Evolutionary conservation across 176 grass and related monocot species (phyloP).

Genomic region (Otatea glauca): DNA sequence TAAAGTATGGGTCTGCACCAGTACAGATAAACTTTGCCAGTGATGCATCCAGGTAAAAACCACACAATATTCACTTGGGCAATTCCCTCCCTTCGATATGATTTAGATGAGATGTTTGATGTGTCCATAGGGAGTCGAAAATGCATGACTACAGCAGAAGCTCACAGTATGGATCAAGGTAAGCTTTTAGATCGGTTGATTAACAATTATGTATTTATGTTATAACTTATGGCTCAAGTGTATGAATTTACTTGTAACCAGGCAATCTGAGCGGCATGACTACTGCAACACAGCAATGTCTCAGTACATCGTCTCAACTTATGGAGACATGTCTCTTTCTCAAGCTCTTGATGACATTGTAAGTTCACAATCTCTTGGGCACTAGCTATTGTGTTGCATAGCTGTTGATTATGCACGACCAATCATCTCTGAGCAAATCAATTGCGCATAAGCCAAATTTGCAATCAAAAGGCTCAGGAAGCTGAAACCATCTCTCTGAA

Average conservation of each 20-base stretch:
- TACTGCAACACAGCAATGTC: slow-evolving; percentile 25
- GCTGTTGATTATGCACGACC: not conserved
- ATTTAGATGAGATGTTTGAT: slow-evolving; percentile 25
- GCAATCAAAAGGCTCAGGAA: not conserved
- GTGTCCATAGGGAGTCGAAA: not conserved
- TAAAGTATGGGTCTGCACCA: slow-evolving; percentile 58
- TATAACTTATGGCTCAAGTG: not conserved
- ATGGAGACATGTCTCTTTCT: slow-evolving; percentile 56
- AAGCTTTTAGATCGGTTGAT: not conserved
- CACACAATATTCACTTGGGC: slow-evolving; percentile 3
- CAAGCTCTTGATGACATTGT: slow-evolving; percentile 53
- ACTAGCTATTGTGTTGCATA: not conserved
- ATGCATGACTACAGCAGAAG: not conserved
- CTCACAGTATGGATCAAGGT: not conserved
- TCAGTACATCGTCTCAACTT: slow-evolving; percentile 59
- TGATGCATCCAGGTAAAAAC: slow-evolving; percentile 47
- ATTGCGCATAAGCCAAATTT: not conserved
- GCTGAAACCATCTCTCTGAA: too few relatives aligned
- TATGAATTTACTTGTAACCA: slow-evolving; percentile 38
- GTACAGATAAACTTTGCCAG: slow-evolving; percentile 43
- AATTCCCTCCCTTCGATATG: slow-evolving; percentile 10
- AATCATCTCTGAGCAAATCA: slow-evolving; percentile 14
- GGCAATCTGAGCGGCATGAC: slow-evolving; percentile 37
- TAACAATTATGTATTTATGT: slow-evolving; percentile 18
- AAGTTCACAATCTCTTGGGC: slow-evolving; percentile 40